Conservation (phyloP, 306 rosid genomes). For the Coriaria nepalensis region DNA sequence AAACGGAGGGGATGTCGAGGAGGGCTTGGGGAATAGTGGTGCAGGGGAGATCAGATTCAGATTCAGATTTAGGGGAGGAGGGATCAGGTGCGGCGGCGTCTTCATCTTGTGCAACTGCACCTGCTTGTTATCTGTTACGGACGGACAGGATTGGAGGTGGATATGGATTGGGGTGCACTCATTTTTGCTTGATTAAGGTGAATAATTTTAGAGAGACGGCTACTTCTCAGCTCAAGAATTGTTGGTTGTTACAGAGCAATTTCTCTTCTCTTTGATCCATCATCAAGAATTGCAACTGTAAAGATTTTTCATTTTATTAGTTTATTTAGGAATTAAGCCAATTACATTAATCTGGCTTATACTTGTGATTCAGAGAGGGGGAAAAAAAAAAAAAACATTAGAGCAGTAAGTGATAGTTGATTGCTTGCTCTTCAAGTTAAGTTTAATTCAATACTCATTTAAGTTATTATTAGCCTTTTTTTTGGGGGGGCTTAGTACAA, state of each 20-base stretch:
- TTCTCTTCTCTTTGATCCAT: slow-evolving; percentile 37
- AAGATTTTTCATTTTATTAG: too few species aligned
- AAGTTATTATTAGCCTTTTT: too few species aligned
- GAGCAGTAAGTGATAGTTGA: too few species aligned
- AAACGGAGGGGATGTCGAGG: background rate
- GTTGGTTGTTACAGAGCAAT: slow-evolving; percentile 20
- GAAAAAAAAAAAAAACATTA: too few species aligned
- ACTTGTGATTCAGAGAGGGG: too few species aligned
- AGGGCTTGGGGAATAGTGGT: slow-evolving; percentile 13
- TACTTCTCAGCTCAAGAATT: slow-evolving; percentile 10
- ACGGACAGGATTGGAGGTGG: slow-evolving; percentile 2
- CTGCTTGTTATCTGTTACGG: slow-evolving; percentile 12
- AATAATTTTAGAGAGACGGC: slow-evolving; percentile 14
- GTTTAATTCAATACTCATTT: too few species aligned
- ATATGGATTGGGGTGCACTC: slow-evolving; percentile 4
- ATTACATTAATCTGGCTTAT: too few species aligned
- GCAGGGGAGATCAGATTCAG: slow-evolving; percentile 5
- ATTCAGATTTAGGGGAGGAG: too few species aligned
- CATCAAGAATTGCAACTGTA: slow-evolving; percentile 7
- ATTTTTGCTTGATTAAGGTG: slow-evolving; percentile 11
- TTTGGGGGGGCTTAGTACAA: too few species aligned
- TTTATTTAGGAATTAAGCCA: too few species aligned
- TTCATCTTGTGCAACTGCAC: background rate
- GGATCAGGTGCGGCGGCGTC: slow-evolving; percentile 1
- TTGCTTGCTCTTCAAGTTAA: too few species aligned